phyloP scores from a whole-genome alignment of 352 stramenopile genomes.

The Saprolegnia parasitica region DNA sequence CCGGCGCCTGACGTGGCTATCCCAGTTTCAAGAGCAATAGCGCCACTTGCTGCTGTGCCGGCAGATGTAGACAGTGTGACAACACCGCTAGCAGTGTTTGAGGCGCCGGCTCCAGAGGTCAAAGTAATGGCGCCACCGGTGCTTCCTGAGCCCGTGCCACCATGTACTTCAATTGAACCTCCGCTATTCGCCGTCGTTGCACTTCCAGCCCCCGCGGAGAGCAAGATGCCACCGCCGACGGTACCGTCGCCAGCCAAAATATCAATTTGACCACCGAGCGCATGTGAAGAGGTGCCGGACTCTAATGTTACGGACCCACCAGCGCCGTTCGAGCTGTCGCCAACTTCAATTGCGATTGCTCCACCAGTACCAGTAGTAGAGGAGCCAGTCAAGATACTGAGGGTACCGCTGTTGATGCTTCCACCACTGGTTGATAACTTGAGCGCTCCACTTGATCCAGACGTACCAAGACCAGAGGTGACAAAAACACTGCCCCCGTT shows the following conservation, averaged over 20 bases:
- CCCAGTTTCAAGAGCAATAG: constrained; percentile 10
- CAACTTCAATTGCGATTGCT: constrained; percentile 7
- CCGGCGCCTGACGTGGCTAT: constrained; percentile 6
- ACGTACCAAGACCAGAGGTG: neutral
- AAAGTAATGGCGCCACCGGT: constrained; percentile 21
- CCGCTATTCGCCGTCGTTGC: neutral
- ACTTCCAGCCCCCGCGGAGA: constrained; percentile 3
- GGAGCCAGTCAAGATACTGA: constrained; percentile 1
- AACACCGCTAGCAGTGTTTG: constrained; percentile 1
- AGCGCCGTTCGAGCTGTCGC: constrained; percentile 9
- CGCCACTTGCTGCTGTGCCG: constrained; percentile 16
- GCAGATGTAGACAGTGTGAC: constrained; percentile 9
- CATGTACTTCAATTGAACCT: constrained; percentile 1
- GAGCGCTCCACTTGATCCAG: constrained; percentile 12
- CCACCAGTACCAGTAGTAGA: constrained; percentile 22
- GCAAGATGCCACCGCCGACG: constrained; percentile 11
- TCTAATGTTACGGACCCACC: constrained; percentile 11
- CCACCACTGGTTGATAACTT: constrained; percentile 16
- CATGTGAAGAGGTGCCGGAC: constrained; percentile 5
- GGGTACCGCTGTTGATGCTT: constrained; percentile 11
- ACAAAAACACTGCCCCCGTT: constrained; percentile 1
- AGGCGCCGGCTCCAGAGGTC: constrained; percentile 2
- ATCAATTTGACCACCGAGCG: constrained; percentile 4
- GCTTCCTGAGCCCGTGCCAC: constrained; percentile 34
- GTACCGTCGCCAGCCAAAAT: constrained; percentile 8